Conservation (phyloP, 257 asterid species). For the Anisodus acutangulus region DNA sequence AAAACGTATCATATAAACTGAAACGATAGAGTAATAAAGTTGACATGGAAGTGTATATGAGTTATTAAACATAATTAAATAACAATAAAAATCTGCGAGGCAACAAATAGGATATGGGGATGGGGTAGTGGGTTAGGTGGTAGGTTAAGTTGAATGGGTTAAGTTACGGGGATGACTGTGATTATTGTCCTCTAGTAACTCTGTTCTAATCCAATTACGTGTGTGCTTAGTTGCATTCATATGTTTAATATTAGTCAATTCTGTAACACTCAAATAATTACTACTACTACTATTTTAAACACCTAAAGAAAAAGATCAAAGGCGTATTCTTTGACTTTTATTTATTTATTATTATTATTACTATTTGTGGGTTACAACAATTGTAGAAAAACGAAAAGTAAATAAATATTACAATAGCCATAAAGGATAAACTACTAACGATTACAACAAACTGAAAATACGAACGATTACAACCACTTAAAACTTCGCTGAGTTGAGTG, state of each 20-base stretch:
- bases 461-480: too few species aligned
- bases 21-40: too few species aligned
- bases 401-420: too few species aligned
- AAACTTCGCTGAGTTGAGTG: too few species aligned
- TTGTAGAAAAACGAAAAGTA: too few species aligned
- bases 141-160: not conserved
- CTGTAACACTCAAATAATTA: not conserved
- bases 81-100: not conserved
- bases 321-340: not conserved
- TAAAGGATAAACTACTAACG: too few species aligned
- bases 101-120: constrained; percentile 9
- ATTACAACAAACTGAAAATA: too few species aligned
- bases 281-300: not conserved
- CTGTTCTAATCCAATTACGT: not conserved
- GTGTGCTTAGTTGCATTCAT: not conserved
- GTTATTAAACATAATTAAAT: too few species aligned
- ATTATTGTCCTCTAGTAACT: not conserved
- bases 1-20: too few species aligned
- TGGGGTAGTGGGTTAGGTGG: not conserved
- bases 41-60: too few species aligned
- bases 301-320: not conserved
- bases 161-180: constrained; percentile 11
- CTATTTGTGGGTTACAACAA: too few species aligned
- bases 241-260: not conserved
- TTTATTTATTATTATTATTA: not conserved